Evolutionary conservation across 2,329 filamentous ascomycete species (phyloP).

Genomic region (Sarocladium strictum): DNA sequence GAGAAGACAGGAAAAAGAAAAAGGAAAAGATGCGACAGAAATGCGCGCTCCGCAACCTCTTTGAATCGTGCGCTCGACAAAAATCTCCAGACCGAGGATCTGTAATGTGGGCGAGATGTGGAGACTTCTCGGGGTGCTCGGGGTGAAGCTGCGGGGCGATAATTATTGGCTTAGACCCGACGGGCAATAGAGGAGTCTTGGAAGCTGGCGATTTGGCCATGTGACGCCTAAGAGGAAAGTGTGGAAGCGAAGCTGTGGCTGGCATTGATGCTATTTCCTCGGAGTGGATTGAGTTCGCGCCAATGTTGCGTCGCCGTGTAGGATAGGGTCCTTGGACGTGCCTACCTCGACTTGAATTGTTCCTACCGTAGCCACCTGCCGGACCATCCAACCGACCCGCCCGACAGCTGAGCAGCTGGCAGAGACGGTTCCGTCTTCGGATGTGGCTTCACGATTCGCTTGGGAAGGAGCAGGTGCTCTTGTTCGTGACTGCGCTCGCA

Average conservation of each 20-base stretch:
- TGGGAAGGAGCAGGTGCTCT: too few species aligned
- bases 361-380: not conserved
- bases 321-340: not conserved
- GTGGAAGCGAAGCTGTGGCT: not conserved
- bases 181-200: not conserved
- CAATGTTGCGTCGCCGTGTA: not conserved
- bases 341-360: not conserved
- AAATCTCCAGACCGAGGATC: not conserved
- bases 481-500: too few species aligned
- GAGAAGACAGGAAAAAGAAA: not conserved
- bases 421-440: not conserved
- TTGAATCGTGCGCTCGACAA: not conserved
- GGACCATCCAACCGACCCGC: not conserved
- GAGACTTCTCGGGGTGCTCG: constrained; percentile 7
- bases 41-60: constrained; percentile 1
- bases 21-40: not conserved
- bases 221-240: not conserved
- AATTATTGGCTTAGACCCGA: not conserved
- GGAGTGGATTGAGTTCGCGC: not conserved
- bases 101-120: not conserved
- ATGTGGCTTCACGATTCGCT: not conserved
- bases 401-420: not conserved
- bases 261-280: not conserved
- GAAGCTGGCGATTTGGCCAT: not conserved
- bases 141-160: constrained; percentile 9